Percentiles rank a stretch among this genome's conserved stretches.
Evolutionary conservation across 805 yeast species (phyloP).

Genomic region (Metschnikowia reukaufii): DNA sequence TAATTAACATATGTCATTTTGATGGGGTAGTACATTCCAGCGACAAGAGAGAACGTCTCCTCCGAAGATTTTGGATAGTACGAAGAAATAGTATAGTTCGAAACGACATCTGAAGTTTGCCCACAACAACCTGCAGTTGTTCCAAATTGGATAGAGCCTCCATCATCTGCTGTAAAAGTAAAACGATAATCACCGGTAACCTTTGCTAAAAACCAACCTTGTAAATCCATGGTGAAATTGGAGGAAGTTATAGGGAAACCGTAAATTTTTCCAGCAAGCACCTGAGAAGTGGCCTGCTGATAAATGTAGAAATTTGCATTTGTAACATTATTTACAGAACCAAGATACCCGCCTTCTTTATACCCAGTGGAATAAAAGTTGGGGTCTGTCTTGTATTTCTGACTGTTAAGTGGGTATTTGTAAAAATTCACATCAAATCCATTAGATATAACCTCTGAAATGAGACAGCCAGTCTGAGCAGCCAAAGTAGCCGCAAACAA

Average conservation of each 20-base stretch:
- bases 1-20: conserved; percentile 2
- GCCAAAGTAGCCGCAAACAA: background rate
- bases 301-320: background rate
- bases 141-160: conserved; percentile 13
- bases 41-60: background rate
- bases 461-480: background rate
- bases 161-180: conserved; percentile 13
- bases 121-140: conserved; percentile 12
- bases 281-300: background rate
- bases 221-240: conserved; percentile 9
- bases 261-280: background rate
- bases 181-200: conserved; percentile 13
- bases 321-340: background rate
- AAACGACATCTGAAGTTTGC: conserved; percentile 8
- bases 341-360: conserved; percentile 4
- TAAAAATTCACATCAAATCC: conserved; percentile 2
- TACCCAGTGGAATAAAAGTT: conserved; percentile 3
- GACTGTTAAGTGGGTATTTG: background rate
- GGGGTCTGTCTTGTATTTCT: background rate
- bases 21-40: conserved; percentile 2
- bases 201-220: conserved; percentile 13
- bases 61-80: background rate
- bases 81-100: conserved; percentile 1
- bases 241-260: background rate
- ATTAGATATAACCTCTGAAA: background rate